Evolutionary conservation across 23 red algal genomes (phyloP), one percentile per base, ranked within the genome.

Genomic region (Porphyridium purpureum): DNA sequence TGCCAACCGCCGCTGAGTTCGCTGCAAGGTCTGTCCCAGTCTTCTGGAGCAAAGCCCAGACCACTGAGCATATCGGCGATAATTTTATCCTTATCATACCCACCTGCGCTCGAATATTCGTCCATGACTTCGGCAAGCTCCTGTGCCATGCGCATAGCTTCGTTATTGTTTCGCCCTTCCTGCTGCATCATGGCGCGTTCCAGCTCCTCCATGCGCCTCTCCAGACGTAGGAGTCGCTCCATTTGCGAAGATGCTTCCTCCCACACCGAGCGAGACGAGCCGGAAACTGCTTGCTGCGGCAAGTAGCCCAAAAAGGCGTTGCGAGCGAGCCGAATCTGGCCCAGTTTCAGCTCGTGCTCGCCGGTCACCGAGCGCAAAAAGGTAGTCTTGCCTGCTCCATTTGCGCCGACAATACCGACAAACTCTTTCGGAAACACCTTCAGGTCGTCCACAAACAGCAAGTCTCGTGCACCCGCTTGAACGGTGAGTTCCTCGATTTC

Each of bases 331-430:
- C 11, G 11, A 11, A 44, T 44, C 24, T 47, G 56, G 2, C 21
- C 56, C 56, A 21, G 20, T 14, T 21, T 15, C 56, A 11, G 14
- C 21, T 24, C 21, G 3, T 44, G 20, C 20, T 41, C 56, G 8
- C 61, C 60, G 8, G 73, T 51, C n/a, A 69, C 21, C 49, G 49
- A n/a, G 31, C 60, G 57, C 21, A 76, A 46, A n/a, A 76, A 24
- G 22, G 58, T 76, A 3, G 60, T 63, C 70, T 76, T 76, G 27
- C 70, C 70, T 17, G 54, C 40, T 55, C 52, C 52, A 55, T 55
- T 55, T 11, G 52, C 27, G 52, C 52, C 52, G 27, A 55, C 52
- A 31, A 55, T 31, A 21, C 52, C 52, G 30, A 55, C 30, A 5
- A 14, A 31, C n/a, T 61, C 14, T 29, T 29, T 26, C 1, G 56